Evolutionary conservation across 257 asterid species (phyloP).

Genomic region (Eustoma russellianum): DNA sequence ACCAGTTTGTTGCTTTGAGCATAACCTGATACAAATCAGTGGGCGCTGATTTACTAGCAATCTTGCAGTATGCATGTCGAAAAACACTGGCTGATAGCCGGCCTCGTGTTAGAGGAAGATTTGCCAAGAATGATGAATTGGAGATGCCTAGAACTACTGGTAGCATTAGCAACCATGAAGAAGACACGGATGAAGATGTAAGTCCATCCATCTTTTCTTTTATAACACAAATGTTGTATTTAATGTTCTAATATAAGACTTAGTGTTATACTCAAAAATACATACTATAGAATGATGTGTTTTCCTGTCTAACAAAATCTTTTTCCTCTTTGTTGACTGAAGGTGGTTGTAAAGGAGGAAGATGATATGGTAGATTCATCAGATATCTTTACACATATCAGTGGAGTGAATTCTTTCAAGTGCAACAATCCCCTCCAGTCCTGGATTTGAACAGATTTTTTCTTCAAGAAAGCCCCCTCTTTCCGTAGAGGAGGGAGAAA

Average conservation of each 20-base stretch:
- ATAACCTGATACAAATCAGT: background rate
- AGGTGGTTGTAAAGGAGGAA: conserved; percentile 57
- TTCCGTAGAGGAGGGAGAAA: no score
- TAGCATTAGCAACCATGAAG: conserved; percentile 43
- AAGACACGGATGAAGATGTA: conserved; percentile 50
- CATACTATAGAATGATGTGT: no score
- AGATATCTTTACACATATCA: conserved; percentile 55
- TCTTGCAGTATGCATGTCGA: conserved; percentile 78
- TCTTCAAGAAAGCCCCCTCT: background rate
- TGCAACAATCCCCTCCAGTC: conserved; percentile 68
- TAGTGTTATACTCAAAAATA: no score
- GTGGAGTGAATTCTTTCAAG: conserved; percentile 72
- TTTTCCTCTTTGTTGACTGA: background rate
- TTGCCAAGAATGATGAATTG: conserved; percentile 71
- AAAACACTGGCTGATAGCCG: conserved; percentile 89
- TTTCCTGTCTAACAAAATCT: no score
- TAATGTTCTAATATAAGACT: no score
- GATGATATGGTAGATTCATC: conserved; percentile 43
- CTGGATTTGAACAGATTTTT: conserved; percentile 36
- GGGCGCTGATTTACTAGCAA: background rate
- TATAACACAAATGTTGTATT: no score
- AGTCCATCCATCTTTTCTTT: background rate
- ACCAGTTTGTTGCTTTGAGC: background rate
- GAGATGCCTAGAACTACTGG: conserved; percentile 34
- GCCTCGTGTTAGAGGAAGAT: conserved; percentile 88